Evolutionary conservation across 306 rosid species (phyloP).

Genomic region (Medicago truncatula): DNA sequence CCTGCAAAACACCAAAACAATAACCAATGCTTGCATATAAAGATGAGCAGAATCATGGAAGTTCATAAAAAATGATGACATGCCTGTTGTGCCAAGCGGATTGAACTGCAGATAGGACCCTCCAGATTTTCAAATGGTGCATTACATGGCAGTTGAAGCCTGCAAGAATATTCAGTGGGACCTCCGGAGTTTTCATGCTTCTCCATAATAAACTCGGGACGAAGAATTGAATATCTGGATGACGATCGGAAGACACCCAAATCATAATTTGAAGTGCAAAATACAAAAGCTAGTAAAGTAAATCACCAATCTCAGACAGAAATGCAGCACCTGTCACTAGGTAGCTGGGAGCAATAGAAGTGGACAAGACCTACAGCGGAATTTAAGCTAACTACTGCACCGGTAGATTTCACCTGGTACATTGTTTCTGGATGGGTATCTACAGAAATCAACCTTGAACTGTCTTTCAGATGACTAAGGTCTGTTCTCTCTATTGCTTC

Average conservation of each 20-base stretch:
- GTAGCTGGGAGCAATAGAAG: constrained; percentile 99
- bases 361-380: constrained; percentile 97
- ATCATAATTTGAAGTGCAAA: constrained; percentile 31
- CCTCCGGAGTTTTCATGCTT: constrained; percentile 87
- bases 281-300: constrained; percentile 32
- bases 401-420: constrained; percentile 96
- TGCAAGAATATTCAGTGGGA: constrained; percentile 92
- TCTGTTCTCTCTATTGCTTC: constrained; percentile 99
- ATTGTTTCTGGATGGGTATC: constrained; percentile 83
- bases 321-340: constrained; percentile 89
- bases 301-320: constrained; percentile 31
- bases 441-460: constrained; percentile 81
- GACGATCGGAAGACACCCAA: constrained; percentile 23
- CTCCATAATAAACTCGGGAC: constrained; percentile 97
- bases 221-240: constrained; percentile 92
- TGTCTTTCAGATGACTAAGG: constrained; percentile 88
- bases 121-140: constrained; percentile 98
- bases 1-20: constrained; percentile 58
- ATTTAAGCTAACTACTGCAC: constrained; percentile 97
- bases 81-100: constrained; percentile 99
- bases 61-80: constrained; percentile 36
- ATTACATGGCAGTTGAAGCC: constrained; percentile 98
- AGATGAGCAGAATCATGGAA: constrained; percentile 34
- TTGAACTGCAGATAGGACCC: constrained; percentile 94
- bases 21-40: constrained; percentile 34